phyloP scores from a whole-genome alignment of 768 basidiomycete genomes.

The Tephrocybe sp. region DNA sequence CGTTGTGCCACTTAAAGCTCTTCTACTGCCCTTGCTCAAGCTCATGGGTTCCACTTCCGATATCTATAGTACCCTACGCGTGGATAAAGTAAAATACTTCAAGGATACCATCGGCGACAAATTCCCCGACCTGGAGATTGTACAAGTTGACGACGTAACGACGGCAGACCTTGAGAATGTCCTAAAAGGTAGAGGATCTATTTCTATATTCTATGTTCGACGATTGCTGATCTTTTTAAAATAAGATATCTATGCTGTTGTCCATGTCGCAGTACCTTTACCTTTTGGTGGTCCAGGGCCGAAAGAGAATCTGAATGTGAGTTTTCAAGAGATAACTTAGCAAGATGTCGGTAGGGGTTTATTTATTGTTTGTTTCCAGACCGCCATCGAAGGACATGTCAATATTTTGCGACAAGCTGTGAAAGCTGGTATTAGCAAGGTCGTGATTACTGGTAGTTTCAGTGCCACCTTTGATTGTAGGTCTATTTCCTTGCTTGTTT shows the following conservation, averaged over 20 bases:
- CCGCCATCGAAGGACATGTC: constrained; percentile 29
- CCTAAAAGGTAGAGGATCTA: constrained; percentile 32
- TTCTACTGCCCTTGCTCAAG: no score
- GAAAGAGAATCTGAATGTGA: constrained; percentile 13
- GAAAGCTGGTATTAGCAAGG: constrained; percentile 26
- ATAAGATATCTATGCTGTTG: constrained; percentile 34
- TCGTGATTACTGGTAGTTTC: constrained; percentile 30
- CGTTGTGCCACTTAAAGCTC: background rate
- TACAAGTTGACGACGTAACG: constrained; percentile 17
- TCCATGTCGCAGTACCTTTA: constrained; percentile 31
- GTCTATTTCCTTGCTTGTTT: background rate
- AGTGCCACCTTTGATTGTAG: constrained; percentile 20
- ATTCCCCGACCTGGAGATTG: constrained; percentile 17
- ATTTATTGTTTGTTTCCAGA: constrained; percentile 13
- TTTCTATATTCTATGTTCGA: background rate
- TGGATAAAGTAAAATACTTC: constrained; percentile 13
- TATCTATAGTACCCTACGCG: constrained; percentile 17
- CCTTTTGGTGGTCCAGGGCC: constrained; percentile 13
- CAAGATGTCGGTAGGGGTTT: background rate
- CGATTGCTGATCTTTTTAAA: background rate
- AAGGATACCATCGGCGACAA: constrained; percentile 10
- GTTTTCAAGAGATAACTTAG: background rate
- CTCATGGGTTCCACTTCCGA: no score
- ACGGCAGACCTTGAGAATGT: constrained; percentile 36
- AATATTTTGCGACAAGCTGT: constrained; percentile 35